Evolutionary conservation across 78 protist species (phyloP).

Genomic region (Dictyostelium citrinum): DNA sequence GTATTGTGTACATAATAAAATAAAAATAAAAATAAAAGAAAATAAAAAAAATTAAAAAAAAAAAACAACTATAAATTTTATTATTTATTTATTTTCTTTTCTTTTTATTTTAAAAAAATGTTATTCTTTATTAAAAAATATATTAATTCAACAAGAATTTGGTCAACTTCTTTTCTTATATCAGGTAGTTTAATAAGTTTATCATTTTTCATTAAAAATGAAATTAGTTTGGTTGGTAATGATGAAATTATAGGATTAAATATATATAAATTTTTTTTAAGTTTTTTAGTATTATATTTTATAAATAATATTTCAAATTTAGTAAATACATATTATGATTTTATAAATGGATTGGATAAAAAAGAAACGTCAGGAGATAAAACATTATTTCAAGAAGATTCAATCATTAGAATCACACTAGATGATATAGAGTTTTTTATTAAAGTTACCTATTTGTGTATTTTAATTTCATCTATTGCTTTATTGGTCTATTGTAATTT

Average conservation of each 20-base stretch:
- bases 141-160: background rate
- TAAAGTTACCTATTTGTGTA: background rate
- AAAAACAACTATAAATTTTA: background rate
- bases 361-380: conserved; percentile 25
- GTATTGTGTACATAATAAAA: background rate
- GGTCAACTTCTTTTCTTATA: background rate
- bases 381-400: background rate
- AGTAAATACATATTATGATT: conserved; percentile 21
- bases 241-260: too few species aligned
- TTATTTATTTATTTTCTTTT: too few species aligned
- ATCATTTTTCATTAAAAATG: background rate
- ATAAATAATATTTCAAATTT: background rate
- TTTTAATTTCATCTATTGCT: background rate
- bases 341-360: conserved; percentile 17
- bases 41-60: too few species aligned
- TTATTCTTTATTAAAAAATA: background rate
- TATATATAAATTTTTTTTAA: background rate
- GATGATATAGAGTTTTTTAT: background rate
- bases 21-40: too few species aligned
- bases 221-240: background rate
- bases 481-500: background rate
- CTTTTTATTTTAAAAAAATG: background rate
- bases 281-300: background rate
- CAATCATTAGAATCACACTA: background rate
- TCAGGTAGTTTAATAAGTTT: background rate